Percentiles rank a stretch among this genome's conserved stretches.
Conservation (phyloP, 2,329 filamentous ascomycete species). For the Pseudopyricularia javanii region DNA sequence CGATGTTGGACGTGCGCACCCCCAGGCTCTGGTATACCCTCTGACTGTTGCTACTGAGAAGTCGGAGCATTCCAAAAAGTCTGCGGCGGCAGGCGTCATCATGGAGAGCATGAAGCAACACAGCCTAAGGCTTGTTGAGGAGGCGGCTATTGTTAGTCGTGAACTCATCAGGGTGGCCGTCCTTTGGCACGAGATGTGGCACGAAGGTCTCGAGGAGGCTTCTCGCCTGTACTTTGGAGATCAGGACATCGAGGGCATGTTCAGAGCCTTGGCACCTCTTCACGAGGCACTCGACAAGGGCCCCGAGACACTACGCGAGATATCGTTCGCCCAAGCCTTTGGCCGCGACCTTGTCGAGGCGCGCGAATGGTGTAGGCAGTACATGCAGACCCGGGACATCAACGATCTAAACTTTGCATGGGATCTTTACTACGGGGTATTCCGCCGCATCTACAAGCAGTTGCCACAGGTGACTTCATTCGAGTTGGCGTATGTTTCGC, state of each 20-base stretch:
- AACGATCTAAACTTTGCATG: conserved; percentile 96
- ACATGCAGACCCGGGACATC: conserved; percentile 76
- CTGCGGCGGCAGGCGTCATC: conserved; percentile 78
- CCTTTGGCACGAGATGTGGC: conserved; percentile 98
- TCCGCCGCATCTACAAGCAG: conserved; percentile 88
- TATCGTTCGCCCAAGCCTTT: conserved; percentile 96
- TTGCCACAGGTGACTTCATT: conserved; percentile 84
- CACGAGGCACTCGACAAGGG: conserved; percentile 86
- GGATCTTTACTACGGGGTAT: conserved; percentile 98
- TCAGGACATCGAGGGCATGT: conserved; percentile 96
- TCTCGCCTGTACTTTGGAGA: conserved; percentile 95
- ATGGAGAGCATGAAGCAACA: conserved; percentile 98
- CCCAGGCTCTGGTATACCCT: conserved; percentile 92
- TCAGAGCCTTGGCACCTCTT: conserved; percentile 75
- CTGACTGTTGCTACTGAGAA: conserved; percentile 91
- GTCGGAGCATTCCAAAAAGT: conserved; percentile 70
- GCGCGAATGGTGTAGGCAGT: conserved; percentile 89
- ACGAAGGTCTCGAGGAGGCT: conserved; percentile 93
- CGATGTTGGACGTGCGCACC: conserved; percentile 87
- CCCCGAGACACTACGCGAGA: conserved; percentile 85
- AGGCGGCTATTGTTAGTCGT: conserved; percentile 88
- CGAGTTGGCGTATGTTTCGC: conserved; percentile 93
- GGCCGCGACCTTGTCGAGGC: conserved; percentile 91
- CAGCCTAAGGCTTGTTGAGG: conserved; percentile 81
- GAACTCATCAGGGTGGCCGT: conserved; percentile 96